phyloP scores from a whole-genome alignment of 2,329 filamentous ascomycete genomes.

The Apiospora sp. region DNA sequence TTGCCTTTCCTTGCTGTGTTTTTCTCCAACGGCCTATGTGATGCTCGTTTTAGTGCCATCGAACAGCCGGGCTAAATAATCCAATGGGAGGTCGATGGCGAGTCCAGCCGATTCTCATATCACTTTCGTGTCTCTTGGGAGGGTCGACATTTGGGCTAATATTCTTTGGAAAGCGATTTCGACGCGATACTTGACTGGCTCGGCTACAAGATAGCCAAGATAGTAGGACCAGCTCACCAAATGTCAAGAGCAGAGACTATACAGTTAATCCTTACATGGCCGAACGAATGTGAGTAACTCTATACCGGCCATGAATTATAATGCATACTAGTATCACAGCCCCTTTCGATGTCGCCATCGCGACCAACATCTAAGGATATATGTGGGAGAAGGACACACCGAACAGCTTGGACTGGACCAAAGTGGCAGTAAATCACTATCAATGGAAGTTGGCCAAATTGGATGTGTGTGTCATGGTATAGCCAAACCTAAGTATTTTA shows the following conservation, averaged over 20 bases:
- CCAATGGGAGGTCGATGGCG: background rate
- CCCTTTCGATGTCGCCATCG: too few relatives aligned
- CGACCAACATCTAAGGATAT: background rate
- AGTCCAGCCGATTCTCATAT: background rate
- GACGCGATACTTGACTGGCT: too few relatives aligned
- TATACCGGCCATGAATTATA: too few relatives aligned
- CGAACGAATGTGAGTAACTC: background rate
- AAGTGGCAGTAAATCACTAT: background rate
- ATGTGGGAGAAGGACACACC: background rate
- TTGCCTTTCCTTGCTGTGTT: too few relatives aligned
- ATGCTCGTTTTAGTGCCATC: background rate
- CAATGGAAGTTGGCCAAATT: background rate
- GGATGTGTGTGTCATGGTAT: background rate
- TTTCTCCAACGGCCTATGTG: background rate
- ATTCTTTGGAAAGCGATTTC: background rate
- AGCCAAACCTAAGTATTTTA: background rate
- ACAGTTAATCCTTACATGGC: background rate
- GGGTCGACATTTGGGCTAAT: background rate
- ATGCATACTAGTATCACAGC: background rate
- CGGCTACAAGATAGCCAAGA: too few relatives aligned
- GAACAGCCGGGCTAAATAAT: background rate
- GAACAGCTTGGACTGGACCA: background rate
- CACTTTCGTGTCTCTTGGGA: background rate
- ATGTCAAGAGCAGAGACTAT: background rate
- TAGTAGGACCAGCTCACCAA: background rate